Percentiles rank a stretch among this genome's conserved stretches.
Conservation (phyloP, 1,284 basidiomycete genomes). For the Cryptococcus sp. region DNA sequence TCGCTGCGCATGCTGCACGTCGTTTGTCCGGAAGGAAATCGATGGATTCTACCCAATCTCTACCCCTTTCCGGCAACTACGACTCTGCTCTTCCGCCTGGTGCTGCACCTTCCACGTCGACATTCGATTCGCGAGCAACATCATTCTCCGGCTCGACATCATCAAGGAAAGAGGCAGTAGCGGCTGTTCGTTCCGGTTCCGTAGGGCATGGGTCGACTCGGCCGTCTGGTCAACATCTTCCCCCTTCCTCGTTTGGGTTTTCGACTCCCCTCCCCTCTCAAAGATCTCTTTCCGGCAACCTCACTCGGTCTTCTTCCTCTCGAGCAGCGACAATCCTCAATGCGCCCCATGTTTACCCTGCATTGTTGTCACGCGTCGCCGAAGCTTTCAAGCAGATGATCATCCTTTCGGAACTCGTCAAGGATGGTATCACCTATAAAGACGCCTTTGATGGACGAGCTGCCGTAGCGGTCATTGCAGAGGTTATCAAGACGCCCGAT, state of each 20-base stretch:
- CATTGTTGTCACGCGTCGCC: slow-evolving; percentile 87
- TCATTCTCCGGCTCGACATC: slow-evolving; percentile 41
- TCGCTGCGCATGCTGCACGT: slow-evolving; percentile 18
- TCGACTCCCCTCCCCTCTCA: slow-evolving; percentile 35
- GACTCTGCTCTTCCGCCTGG: slow-evolving; percentile 29
- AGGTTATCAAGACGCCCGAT: slow-evolving; percentile 97
- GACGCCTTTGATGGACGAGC: slow-evolving; percentile 95
- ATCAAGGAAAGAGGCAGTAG: slow-evolving; percentile 29
- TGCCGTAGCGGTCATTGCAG: slow-evolving; percentile 91
- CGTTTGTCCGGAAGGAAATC: slow-evolving; percentile 34
- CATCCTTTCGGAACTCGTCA: slow-evolving; percentile 68
- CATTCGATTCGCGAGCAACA: slow-evolving; percentile 37
- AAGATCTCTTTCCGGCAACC: slow-evolving; percentile 24
- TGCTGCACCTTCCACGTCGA: slow-evolving; percentile 18
- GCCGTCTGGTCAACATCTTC: slow-evolving; percentile 9
- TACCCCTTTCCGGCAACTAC: slow-evolving; percentile 19
- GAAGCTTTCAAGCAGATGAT: slow-evolving; percentile 86
- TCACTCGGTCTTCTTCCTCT: slow-evolving; percentile 26
- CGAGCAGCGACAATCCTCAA: slow-evolving; percentile 44
- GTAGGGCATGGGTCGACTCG: slow-evolving; percentile 19
- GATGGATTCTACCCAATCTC: slow-evolving; percentile 40
- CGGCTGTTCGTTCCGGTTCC: slow-evolving; percentile 35
- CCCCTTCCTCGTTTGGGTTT: slow-evolving; percentile 18
- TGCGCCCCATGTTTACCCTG: slow-evolving; percentile 84
- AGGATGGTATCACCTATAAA: slow-evolving; percentile 93